Evolutionary conservation across 2,329 filamentous ascomycete genomes (phyloP), one percentile per base, ranked within the genome.

Genomic region (Trichophyton verrucosum): DNA sequence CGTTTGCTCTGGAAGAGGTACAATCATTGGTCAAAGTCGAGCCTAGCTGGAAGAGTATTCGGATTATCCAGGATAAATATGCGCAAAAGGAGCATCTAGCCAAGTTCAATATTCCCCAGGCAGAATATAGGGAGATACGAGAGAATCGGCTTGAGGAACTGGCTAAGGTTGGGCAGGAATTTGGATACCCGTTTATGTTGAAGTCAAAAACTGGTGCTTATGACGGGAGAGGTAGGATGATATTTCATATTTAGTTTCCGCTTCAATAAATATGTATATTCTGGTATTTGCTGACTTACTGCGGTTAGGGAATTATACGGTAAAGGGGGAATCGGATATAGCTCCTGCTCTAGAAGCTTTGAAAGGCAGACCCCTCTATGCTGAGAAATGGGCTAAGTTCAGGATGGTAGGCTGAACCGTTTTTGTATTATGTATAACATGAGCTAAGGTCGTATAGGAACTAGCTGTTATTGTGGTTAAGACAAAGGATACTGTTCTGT

Each of bases 401-500:
- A 82, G 82, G 67, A 86, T 87, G 76, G 75, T 75, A 65, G 63
- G 67, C 40, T 76, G 74, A 4, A 15, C 40, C 4, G 33, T 61
- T 13, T 58, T 57, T 60, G 42, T 60, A 44, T n/a, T 47, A 3
- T n/a, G 42, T 4, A 24, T 20, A 7, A 56, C 7, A 20, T 3
- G 36, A 15, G n/a, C 36, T 20, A 33, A 24, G 22, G 11, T 33
- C 9, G 22, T 61, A 13, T 65, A 76, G 74, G 92, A 97, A 76
- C 78, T 97, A 59, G 89, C 94, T 3, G 91, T 96, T 66, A 96
- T 97, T 85, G 92, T 96, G 7, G 84, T 97, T 61, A 88, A 95
- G 69, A 95, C 89, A 0, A 88, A 91, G 69, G 85, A 95, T 65
- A 75, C 77, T 3, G 79, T 83, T 2, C 77, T 91, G 36, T 84